Evolutionary conservation across 1,284 basidiomycete genomes (phyloP), one percentile per base, ranked within the genome.

Genomic region (Ceratorhiza oryzae-sativae): DNA sequence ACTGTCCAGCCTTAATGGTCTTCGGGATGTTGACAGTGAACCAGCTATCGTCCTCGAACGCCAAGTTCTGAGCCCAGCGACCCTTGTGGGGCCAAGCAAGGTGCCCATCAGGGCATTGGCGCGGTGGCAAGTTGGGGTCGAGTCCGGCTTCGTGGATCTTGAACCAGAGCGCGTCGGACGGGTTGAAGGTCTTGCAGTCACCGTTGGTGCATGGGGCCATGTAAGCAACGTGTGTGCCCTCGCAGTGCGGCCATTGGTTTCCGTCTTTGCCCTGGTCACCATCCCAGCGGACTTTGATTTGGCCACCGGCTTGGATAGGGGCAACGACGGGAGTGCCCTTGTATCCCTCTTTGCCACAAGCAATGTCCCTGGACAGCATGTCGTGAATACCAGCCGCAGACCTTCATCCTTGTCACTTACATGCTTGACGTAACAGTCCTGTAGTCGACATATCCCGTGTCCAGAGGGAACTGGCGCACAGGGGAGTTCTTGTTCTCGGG

Each of bases 191-290:
- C 76, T 85, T 83, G 79, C 90, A 92, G 0, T 85, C 80, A 0
- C 82, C 81, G 25, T 80, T 78, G 53, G 30, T 36, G 1, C 86
- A 75, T 12, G 34, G 82, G 0, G 89, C 85, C 83, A 92, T 84
- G 77, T 92, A 92, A 51, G 87, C 88, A 80, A 91, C 81, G 77
- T 91, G 80, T 1, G 90, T 90, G 3, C 90, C 90, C 13, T 70
- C 67, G 20, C 53, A 53, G 27, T 70, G 67, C 20, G 67, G 67
- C 67, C 67, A 70, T 27, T 70, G 41, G 3, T 30, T 34, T 3
- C 41, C 41, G 30, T 45, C 25, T 6, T 55, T 55, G 41, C 67
- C 67, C 18, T 55, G 23, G 45, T 70, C 67, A 12, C 67, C 67
- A 0, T 18, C 67, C 67, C 67, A 70, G 6, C 41, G 53, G 32